These are phyloP conservation scores for Colletotrichum falcatum DNA, from an alignment of 2,329 filamentous ascomycete genomes.

Conservation along the genomic window DNA sequence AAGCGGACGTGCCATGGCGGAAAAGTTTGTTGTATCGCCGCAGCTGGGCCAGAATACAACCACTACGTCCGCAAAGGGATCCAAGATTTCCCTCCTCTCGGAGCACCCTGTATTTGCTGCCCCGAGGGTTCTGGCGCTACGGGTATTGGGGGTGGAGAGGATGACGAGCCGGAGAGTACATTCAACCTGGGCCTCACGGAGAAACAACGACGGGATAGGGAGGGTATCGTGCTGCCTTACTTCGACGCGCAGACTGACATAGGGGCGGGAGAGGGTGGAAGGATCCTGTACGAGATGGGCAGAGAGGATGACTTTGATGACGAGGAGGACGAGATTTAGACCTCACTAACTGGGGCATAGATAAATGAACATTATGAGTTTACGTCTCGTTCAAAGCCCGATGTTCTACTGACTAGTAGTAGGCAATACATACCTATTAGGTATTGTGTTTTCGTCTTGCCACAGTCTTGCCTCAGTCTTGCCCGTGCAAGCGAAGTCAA, in stretches of 20 bases:
- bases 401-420: not conserved
- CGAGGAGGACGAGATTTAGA: slow-evolving; percentile 89
- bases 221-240: slow-evolving; percentile 92
- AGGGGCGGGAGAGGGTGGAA: slow-evolving; percentile 84
- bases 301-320: slow-evolving; percentile 97
- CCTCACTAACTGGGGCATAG: not conserved
- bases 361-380: not conserved
- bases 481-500: not conserved
- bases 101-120: slow-evolving; percentile 79
- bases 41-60: slow-evolving; percentile 26
- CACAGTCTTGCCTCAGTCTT: not conserved
- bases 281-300: slow-evolving; percentile 97
- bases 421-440: not conserved
- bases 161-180: slow-evolving; percentile 75
- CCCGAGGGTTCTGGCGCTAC: slow-evolving; percentile 52
- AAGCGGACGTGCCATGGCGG: slow-evolving; percentile 81
- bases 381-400: not conserved
- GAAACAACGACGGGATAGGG: slow-evolving; percentile 86
- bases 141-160: slow-evolving; percentile 51
- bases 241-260: slow-evolving; percentile 92
- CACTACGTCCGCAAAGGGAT: slow-evolving; percentile 38
- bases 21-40: slow-evolving; percentile 68
- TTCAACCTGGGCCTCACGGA: slow-evolving; percentile 91
- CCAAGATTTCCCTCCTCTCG: slow-evolving; percentile 71
- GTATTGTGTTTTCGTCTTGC: not conserved